These are phyloP conservation scores for Cercospora brassicicola DNA, from an alignment of 2,329 filamentous ascomycete genomes.

Conservation along the genomic window DNA sequence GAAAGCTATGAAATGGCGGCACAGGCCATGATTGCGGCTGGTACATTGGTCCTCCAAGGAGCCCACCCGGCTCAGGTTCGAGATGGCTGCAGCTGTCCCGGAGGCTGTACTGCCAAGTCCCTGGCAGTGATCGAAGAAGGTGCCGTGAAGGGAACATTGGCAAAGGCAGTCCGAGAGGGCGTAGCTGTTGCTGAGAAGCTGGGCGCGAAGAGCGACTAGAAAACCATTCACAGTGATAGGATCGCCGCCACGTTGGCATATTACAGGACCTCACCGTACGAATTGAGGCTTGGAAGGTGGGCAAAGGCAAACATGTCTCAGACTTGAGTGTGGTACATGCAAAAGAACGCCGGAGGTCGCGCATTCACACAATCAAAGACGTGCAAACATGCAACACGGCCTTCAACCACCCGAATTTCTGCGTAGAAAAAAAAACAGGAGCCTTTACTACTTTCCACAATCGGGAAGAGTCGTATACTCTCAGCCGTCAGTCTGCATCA, in stretches of 20 bases:
- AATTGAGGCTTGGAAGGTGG: no score
- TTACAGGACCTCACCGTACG: background rate
- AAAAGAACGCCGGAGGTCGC: background rate
- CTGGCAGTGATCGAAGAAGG: constrained; percentile 73
- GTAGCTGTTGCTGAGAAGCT: background rate
- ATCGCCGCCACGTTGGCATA: background rate
- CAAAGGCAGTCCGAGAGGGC: constrained; percentile 67
- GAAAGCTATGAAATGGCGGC: constrained; percentile 77
- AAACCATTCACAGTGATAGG: background rate
- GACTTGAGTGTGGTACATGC: background rate
- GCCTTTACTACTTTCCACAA: no score
- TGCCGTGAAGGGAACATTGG: constrained; percentile 64
- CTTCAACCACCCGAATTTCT: no score
- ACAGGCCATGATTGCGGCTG: constrained; percentile 74
- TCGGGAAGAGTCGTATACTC: no score
- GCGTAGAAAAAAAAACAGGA: no score
- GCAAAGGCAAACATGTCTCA: background rate
- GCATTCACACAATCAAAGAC: background rate
- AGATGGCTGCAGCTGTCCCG: constrained; percentile 76
- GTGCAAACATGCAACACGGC: no score
- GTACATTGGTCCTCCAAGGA: constrained; percentile 65
- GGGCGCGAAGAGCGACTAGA: background rate
- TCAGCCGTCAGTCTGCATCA: background rate
- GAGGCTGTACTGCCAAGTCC: constrained; percentile 75
- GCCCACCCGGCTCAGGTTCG: constrained; percentile 75